Evolutionary conservation across 768 basidiomycete genomes (phyloP), one percentile per base, ranked within the genome.

Genomic region (Hericium coralloides): DNA sequence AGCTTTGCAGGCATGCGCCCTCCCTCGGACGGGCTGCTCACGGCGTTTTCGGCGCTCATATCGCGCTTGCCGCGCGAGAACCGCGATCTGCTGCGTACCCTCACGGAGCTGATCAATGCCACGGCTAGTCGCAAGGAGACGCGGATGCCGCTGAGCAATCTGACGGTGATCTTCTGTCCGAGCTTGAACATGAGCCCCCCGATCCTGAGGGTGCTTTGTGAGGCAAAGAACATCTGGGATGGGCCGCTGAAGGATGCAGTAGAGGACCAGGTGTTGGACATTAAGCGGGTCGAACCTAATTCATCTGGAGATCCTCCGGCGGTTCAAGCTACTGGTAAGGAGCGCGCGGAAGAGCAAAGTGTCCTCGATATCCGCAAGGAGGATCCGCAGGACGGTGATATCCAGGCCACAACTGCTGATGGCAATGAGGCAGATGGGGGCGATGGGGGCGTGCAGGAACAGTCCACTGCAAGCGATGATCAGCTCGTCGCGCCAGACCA

Each of bases 61-160:
- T 70, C 74, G 15, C 79, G 80, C 58, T 74, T 98, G 0, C 93
- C 94, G 0, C 71, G 70, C 58, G 91, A 92, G 68, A 92, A 94
- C 64, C 80, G 84, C 56, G 92, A 93, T 67, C 75, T 95, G n/a
- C 74, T 95, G 38, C 76, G 81, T 49, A 95, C 92, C 12, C 83
- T 95, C 22, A 79, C 83, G 50, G 85, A 91, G 62, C 76, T 97
- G 38, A 87, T 95, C 61, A 82, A 79, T 47, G 82, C 80, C 45
- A 94, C 92, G 14, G 83, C 89, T 0, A 75, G 73, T 55, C 77
- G 81, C 60, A 79, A 78, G 60, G 80, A 83, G 64, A 98, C 92
- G 38, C 92, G 91, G 72, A 98, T 98, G 94, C 91, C 92, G 2
- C 70, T 97, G 61, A 87, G 87, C 68, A 97, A 97, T 65, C 69